Base-by-base conservation (phyloP, 2,329 filamentous ascomycete species). In the Furcasterigmium sp. region DNA sequence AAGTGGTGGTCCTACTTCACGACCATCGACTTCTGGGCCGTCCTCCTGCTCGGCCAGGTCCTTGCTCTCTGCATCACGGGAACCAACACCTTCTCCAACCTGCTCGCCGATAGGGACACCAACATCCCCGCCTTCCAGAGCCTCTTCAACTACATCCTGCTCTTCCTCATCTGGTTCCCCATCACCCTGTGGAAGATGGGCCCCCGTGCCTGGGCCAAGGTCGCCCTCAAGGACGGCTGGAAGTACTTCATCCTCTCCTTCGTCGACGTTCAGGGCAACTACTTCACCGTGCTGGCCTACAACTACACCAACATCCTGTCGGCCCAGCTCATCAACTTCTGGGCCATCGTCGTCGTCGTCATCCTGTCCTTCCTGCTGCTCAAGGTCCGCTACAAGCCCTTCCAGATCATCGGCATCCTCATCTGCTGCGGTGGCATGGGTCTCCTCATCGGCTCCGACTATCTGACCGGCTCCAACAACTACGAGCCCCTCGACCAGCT, bases 281-380 rank as follows among this genome's bases (percentile, higher is more conserved):
- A 96, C 73, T 97, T 97, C 62, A 91, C 91, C 56, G 91, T 98
- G 40, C 76, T 96, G 39, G 93, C 91, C 5, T 98, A 97, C 70
- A 78, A 85, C 46, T 82, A 94, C 72, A 95, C 91, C 43, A 96
- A 91, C 57, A 85, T 96, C 54, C 76, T 97, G 39, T 93, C 86
- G 17, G 90, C 90, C 14, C 91, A 97, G 73, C 78, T 98, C 41
- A 89, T 98, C 69, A 96, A 96, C 75, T 97, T 97, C 70, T 97
- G 91, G 91, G 87, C 91, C 54, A 97, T 98, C 53, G 87, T 95
- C 40, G 83, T 91, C 49, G 93, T 98, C 18, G 89, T 97, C 17
- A 60, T 86, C 48, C 69, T 96, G 51, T 95, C 89, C 21, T 91
- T 95, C 67, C 52, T 83, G 50, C 73, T 96, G 54, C 79, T 98